Conservation (phyloP, 2,329 filamentous ascomycete species). For the Tolypocladium cylindrosporum region DNA sequence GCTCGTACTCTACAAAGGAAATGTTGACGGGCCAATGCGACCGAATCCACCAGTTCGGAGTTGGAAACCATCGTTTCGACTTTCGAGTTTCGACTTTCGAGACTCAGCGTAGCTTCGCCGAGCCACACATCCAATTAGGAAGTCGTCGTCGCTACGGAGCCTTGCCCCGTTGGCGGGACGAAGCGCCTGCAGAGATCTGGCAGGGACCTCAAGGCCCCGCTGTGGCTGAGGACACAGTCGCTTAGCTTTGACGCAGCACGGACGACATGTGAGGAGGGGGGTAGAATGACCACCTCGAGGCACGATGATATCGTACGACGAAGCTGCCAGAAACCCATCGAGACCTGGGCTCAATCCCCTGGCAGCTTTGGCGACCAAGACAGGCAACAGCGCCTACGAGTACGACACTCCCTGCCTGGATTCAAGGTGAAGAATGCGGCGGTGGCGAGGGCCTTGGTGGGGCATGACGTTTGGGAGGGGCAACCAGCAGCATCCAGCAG, state of each 20-base stretch:
- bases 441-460: slow-evolving; percentile 18
- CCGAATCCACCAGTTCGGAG: background rate
- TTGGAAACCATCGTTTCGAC: background rate
- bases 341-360: background rate
- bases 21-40: background rate
- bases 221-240: background rate
- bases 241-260: background rate
- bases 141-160: background rate
- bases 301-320: background rate
- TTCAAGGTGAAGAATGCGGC: background rate
- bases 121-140: background rate
- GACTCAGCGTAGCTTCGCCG: background rate
- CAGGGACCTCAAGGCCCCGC: background rate
- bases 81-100: background rate
- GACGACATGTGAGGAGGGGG: background rate
- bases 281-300: background rate
- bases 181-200: background rate
- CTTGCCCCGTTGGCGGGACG: background rate
- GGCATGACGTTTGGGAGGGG: slow-evolving; percentile 22
- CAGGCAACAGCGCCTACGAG: background rate
- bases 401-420: background rate
- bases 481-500: slow-evolving; percentile 1
- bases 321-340: background rate
- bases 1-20: background rate
- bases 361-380: background rate